These are phyloP conservation scores for Sporopachydermia lactativora DNA, from an alignment of 805 yeast species.

Conservation along the genomic window DNA sequence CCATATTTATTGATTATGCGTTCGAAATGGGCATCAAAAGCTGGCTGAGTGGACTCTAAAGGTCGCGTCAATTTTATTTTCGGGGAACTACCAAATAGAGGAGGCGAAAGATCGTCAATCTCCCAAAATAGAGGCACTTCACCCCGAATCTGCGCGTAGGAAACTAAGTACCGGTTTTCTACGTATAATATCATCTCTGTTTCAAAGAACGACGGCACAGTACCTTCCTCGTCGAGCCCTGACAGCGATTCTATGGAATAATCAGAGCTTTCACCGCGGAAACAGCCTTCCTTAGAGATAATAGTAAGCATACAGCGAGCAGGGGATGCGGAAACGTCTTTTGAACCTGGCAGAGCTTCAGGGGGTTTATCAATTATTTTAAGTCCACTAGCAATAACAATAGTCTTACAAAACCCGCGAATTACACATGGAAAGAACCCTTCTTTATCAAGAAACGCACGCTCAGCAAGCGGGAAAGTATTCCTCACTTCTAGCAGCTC, in stretches of 20 bases:
- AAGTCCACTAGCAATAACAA: conserved; percentile 18
- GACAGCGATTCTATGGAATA: conserved; percentile 33
- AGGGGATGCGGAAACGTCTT: conserved; percentile 16
- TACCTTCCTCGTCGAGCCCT: conserved; percentile 90
- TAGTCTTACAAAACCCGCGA: conserved; percentile 86
- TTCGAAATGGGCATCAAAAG: conserved; percentile 72
- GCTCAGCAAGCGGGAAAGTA: conserved; percentile 48
- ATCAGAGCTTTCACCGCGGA: conserved; percentile 86
- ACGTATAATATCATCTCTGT: conserved; percentile 68
- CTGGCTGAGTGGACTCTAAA: conserved; percentile 82
- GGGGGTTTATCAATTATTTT: no score
- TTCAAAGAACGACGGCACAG: conserved; percentile 92
- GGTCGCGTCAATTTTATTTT: conserved; percentile 84
- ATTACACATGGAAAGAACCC: conserved; percentile 84
- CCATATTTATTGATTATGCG: conserved; percentile 64
- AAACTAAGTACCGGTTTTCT: conserved; percentile 39
- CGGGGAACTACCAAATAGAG: conserved; percentile 52
- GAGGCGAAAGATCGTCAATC: conserved; percentile 57
- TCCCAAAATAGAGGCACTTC: conserved; percentile 97
- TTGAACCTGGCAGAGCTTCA: not conserved
- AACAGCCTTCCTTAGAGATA: conserved; percentile 95
- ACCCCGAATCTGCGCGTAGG: conserved; percentile 88
- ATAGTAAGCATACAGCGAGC: conserved; percentile 45
- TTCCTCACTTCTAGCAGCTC: conserved; percentile 65
- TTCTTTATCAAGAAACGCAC: conserved; percentile 50